These are phyloP conservation scores for Trichosphaerium sp. DNA, from an alignment of 78 protist species.

Conservation along the genomic window DNA sequence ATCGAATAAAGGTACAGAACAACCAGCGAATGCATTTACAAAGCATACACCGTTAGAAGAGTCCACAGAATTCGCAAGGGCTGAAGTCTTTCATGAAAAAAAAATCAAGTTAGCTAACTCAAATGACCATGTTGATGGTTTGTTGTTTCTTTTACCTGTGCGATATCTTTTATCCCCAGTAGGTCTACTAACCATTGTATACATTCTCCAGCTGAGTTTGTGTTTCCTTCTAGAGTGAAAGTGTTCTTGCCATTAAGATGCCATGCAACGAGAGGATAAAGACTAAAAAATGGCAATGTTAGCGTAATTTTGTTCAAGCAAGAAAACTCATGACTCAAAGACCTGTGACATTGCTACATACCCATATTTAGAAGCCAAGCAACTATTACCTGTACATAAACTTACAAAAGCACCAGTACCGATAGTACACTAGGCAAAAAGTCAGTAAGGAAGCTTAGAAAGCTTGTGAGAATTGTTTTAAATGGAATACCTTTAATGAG, in stretches of 20 bases:
- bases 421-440: constrained; percentile 25
- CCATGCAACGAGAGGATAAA: constrained; percentile 53
- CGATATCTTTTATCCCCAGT: too few relatives aligned
- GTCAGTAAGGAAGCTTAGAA: too few relatives aligned
- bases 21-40: constrained; percentile 38
- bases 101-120: constrained; percentile 27
- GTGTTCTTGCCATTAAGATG: constrained; percentile 1
- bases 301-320: background rate
- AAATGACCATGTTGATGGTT: too few relatives aligned
- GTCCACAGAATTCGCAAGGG: constrained; percentile 14
- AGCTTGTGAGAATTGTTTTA: too few relatives aligned
- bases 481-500: too few relatives aligned
- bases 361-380: too few relatives aligned
- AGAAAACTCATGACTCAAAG: background rate
- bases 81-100: constrained; percentile 17
- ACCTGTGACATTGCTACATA: constrained; percentile 12
- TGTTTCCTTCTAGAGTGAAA: constrained; percentile 39
- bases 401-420: constrained; percentile 53
- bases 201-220: constrained; percentile 36
- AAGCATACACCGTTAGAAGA: constrained; percentile 43
- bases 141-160: too few relatives aligned
- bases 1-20: constrained; percentile 41
- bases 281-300: background rate
- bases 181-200: constrained; percentile 23
- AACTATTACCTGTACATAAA: constrained; percentile 35